Conservation (phyloP, 2,329 filamentous ascomycete species). For the Aspergillus spinulosporus region DNA sequence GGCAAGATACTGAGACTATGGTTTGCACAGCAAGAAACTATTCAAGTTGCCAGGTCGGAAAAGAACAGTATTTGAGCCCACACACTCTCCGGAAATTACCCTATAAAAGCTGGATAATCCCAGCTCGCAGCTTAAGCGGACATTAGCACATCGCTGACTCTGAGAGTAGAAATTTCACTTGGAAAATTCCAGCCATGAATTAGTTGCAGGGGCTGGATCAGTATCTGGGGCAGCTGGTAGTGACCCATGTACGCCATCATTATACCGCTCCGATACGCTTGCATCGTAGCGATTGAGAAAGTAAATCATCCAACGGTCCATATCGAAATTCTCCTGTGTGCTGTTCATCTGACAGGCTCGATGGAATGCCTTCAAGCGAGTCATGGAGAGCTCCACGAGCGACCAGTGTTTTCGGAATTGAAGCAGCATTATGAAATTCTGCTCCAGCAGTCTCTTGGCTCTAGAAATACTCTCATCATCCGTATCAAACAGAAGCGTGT, state of each 20-base stretch:
- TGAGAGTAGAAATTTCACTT: no score
- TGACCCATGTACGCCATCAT: neutral
- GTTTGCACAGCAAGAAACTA: no score
- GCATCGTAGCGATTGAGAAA: slow-evolving; percentile 13
- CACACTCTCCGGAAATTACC: no score
- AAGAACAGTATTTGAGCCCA: no score
- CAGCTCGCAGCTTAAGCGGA: no score
- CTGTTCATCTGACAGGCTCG: slow-evolving; percentile 14
- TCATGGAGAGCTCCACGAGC: slow-evolving; percentile 13
- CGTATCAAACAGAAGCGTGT: slow-evolving; percentile 8
- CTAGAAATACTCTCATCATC: slow-evolving; percentile 1
- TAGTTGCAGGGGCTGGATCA: neutral
- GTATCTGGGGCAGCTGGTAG: neutral
- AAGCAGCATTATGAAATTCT: slow-evolving; percentile 13
- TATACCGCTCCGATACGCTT: slow-evolving; percentile 4
- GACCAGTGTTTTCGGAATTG: slow-evolving; percentile 13
- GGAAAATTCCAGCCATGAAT: neutral
- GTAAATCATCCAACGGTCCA: slow-evolving; percentile 13
- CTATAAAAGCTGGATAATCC: no score
- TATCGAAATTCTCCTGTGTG: slow-evolving; percentile 10
- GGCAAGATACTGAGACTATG: no score
- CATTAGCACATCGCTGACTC: no score
- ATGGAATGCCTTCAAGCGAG: slow-evolving; percentile 10
- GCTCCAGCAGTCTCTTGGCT: slow-evolving; percentile 8
- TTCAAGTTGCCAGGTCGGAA: no score